These are phyloP conservation scores for Diaporthe batatas DNA, from an alignment of 2,329 filamentous ascomycete genomes.

Conservation along the genomic window DNA sequence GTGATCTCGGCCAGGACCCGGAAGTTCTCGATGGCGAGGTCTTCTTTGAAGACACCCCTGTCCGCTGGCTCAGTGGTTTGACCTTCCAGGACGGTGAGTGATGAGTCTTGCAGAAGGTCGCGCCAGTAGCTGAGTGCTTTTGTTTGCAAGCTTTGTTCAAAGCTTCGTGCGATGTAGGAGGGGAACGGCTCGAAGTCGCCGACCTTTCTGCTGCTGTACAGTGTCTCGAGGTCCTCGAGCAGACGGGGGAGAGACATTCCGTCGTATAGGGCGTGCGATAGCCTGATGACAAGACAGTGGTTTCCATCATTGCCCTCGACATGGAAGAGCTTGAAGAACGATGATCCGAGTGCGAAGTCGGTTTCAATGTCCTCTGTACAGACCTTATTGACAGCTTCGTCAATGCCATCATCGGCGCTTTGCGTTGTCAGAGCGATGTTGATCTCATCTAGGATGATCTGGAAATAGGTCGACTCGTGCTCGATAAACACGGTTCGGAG, in stretches of 20 bases:
- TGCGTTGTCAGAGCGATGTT: constrained; percentile 48
- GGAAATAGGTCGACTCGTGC: constrained; percentile 51
- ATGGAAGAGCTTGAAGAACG: constrained; percentile 51
- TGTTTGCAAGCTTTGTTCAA: constrained; percentile 49
- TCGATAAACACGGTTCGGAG: constrained; percentile 55
- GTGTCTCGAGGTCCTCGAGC: constrained; percentile 55
- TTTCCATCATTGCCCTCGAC: constrained; percentile 45
- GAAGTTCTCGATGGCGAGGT: constrained; percentile 43
- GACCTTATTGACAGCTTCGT: constrained; percentile 49
- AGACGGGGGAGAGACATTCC: constrained; percentile 59
- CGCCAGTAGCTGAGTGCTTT: constrained; percentile 57
- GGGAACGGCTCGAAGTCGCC: constrained; percentile 53
- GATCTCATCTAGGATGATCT: constrained; percentile 53
- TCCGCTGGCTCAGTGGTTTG: constrained; percentile 13
- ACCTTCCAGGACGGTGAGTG: constrained; percentile 50
- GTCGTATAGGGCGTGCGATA: constrained; percentile 64
- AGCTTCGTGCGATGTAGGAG: constrained; percentile 51
- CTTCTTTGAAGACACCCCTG: constrained; percentile 43
- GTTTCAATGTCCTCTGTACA: constrained; percentile 52
- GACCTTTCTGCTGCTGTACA: constrained; percentile 51
- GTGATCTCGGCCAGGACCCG: constrained; percentile 54
- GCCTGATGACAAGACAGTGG: constrained; percentile 54
- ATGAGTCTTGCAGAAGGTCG: constrained; percentile 53
- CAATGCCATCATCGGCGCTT: constrained; percentile 48
- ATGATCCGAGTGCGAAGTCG: constrained; percentile 54